phyloP scores from a whole-genome alignment of 306 rosid genomes.

The Gastrolobium villosum region DNA sequence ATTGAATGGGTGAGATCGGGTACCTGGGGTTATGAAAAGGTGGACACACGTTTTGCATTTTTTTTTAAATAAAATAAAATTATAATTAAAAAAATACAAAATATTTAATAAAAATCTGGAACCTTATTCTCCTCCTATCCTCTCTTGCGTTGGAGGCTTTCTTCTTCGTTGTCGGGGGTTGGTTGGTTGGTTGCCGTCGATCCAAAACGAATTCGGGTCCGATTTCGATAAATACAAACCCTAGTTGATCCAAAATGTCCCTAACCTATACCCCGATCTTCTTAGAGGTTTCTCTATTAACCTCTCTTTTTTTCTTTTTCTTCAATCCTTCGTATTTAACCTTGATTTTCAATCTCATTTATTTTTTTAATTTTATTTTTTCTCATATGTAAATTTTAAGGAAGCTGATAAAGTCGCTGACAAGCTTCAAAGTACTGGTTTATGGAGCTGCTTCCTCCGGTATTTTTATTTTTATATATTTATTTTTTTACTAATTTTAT shows the following conservation, averaged over 20 bases:
- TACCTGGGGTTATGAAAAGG: conserved; percentile 73
- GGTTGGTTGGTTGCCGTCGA: too few relatives aligned
- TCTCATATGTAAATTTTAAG: conserved; percentile 70
- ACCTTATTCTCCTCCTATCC: too few relatives aligned
- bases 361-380: neutral
- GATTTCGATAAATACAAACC: conserved; percentile 98
- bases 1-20: conserved; percentile 35
- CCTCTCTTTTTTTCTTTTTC: neutral
- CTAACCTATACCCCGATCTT: conserved; percentile 87
- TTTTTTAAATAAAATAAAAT: too few relatives aligned
- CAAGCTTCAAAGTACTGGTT: conserved; percentile 70
- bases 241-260: conserved; percentile 94
- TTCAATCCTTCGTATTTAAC: neutral
- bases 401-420: conserved; percentile 77
- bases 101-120: too few relatives aligned
- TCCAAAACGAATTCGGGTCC: conserved; percentile 95
- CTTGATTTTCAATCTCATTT: neutral
- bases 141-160: too few relatives aligned
- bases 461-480: neutral
- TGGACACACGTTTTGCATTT: too few relatives aligned
- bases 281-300: conserved; percentile 60
- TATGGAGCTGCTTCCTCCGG: conserved; percentile 95
- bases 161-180: too few relatives aligned
- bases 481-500: neutral
- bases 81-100: too few relatives aligned